Evolutionary conservation across 306 rosid species (phyloP), one percentile per base, ranked within the genome.

Genomic region (Prinsepia uniflora): DNA sequence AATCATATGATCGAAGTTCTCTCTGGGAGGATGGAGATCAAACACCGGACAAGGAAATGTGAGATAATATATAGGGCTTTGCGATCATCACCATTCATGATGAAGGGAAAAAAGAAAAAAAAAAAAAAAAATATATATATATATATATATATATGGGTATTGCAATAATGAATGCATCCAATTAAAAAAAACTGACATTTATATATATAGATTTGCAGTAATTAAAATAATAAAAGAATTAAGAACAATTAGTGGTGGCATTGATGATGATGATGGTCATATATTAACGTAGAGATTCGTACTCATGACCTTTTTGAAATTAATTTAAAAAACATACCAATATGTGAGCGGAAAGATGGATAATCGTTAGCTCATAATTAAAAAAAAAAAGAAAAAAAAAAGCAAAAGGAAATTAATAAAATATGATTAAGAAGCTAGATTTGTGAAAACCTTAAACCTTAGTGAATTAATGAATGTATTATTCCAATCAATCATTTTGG

Each of bases 11-110:
- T 30, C 36, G 36, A 11, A 56, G 17, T 81, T 79, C 61, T 75
- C 69, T 54, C 73, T 68, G 66, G 36, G 3, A 30, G 36, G 36
- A 30, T 30, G 3, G 36, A 30, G 36, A 30, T 30, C 36, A 30
- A 44, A 80, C 34, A 48, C 65, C 85, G 68, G 86, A 84, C 86
- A 84, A 75, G 47, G 85, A 68, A 84, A 84, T 80, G 84, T 87
- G 89, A 60, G 68, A 60, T 17, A 6, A 68, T 49, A 39, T 15
- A 41, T 5, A 2, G 36, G 36, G 36, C 36, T 30, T 3, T 30
- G 36, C 2, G 36, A 30, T 30, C 36, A 30, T 30, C 36, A 30
- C 36, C 3, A 30, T 30, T 30, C 36, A 30, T 30, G 36, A 71
- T 80, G 81, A 79, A 79, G 83, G 81, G 77, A 79, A 84, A 80